Evolutionary conservation across 345 rosid genomes (phyloP), one percentile per base, ranked within the genome.

Genomic region (Corchorus olitorius): DNA sequence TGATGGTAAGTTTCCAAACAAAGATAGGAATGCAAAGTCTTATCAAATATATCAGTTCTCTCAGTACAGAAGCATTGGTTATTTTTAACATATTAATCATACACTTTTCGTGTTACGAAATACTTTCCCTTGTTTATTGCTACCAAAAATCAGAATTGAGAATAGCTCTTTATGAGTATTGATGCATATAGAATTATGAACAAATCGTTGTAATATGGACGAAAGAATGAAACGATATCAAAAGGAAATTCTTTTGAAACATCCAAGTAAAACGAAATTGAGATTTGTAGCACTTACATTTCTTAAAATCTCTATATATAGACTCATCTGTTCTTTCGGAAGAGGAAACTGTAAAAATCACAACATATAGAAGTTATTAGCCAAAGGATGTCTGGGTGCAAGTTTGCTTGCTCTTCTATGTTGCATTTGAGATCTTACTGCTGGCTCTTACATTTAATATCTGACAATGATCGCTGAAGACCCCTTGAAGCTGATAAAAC

Each of bases 401-500:
- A 9, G 10, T 7, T n/a, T 60, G 62, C 11, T n/a, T 61, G 43
- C 10, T 13, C 4, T 27, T 55, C 4, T 64, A 15, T 34, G 45
- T 75, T 39, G 15, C 22, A 8, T 43, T 52, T n/a, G 58, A 14
- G 50, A 41, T 75, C 56, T 22, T 39, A 77, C 14, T 49, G 77
- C 73, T 59, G 15, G 56, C 49, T 73, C 93, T 84, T 88, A 88
- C 92, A 88, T 74, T 48, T 73, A 13, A 85, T 81, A 66, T 80
- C 85, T 7, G 78, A 72, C 41, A 90, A 70, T 50, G 83, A 83
- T 46, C 83, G 69, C 39, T 84, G 83, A 75, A 90, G 84, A 41
- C 87, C 87, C 2, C 72, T 67, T 52, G 91, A 81, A 65, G 90
- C 94, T 61, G 94, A 84, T 65, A 88, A 76, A 55, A 88, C 94